phyloP scores from a whole-genome alignment of 768 basidiomycete species.

The Boletellus sp. region DNA sequence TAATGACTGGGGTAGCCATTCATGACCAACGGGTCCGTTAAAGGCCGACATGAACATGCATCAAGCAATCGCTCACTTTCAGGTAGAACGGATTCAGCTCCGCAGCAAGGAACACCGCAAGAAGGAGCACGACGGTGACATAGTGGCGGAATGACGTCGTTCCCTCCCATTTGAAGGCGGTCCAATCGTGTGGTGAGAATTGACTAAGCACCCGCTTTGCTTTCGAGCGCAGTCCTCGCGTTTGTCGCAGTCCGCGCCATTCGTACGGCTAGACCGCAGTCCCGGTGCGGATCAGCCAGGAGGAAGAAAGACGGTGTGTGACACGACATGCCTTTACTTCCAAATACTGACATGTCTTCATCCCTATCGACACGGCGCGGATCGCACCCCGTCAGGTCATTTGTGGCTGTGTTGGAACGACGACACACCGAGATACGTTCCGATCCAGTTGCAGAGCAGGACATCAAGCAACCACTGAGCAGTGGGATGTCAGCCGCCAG shows the following conservation, averaged over 20 bases:
- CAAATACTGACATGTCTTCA: constrained; percentile 84
- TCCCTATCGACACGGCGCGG: constrained; percentile 44
- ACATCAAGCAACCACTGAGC: constrained; percentile 83
- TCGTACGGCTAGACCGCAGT: constrained; percentile 61
- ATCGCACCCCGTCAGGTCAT: constrained; percentile 14
- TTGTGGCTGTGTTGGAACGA: constrained; percentile 6
- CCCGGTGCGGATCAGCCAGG: not conserved
- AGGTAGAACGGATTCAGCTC: constrained; percentile 88
- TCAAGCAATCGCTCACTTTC: constrained; percentile 48
- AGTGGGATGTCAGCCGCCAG: constrained; percentile 13
- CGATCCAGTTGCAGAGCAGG: constrained; percentile 83
- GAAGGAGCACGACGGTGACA: constrained; percentile 66
- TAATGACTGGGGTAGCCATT: constrained; percentile 40
- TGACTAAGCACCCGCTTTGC: constrained; percentile 77
- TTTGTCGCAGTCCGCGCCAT: constrained; percentile 81
- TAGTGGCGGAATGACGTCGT: constrained; percentile 76
- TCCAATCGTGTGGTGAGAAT: constrained; percentile 86
- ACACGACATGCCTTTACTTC: constrained; percentile 67
- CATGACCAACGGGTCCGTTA: constrained; percentile 22
- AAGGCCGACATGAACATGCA: constrained; percentile 4
- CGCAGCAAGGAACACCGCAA: constrained; percentile 77
- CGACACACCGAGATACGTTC: constrained; percentile 69
- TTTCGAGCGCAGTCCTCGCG: constrained; percentile 72
- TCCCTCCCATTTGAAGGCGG: constrained; percentile 82
- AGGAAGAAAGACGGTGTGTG: not conserved